A percentile compares a stretch with the other conserved stretches of the same genome.
Evolutionary conservation across 2,329 filamentous ascomycete species (phyloP).

Genomic region (Xylaria sp.): DNA sequence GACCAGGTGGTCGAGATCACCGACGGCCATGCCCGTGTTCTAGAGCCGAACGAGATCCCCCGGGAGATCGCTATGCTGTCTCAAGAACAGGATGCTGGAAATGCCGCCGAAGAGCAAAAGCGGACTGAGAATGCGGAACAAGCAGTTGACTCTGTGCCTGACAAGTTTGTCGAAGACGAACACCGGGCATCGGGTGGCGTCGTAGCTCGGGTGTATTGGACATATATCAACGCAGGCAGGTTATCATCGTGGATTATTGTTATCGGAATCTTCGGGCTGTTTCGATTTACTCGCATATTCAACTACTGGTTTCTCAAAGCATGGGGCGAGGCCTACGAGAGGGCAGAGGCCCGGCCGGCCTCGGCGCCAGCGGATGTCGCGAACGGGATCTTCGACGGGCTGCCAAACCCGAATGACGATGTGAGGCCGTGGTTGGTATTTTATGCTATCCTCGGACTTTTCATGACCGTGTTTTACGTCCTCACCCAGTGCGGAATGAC

Average conservation of each 20-base stretch:
- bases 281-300: constrained; percentile 65
- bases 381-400: constrained; percentile 45
- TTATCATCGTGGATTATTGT: constrained; percentile 72
- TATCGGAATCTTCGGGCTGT: constrained; percentile 63
- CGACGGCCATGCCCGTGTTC: constrained; percentile 58
- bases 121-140: constrained; percentile 41
- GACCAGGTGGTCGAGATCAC: constrained; percentile 73
- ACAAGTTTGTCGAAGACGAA: constrained; percentile 81
- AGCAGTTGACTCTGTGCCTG: constrained; percentile 58
- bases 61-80: constrained; percentile 41
- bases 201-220: constrained; percentile 76
- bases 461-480: constrained; percentile 62
- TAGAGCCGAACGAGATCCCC: constrained; percentile 49
- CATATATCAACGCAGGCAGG: constrained; percentile 81
- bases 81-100: constrained; percentile 29
- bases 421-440: constrained; percentile 74
- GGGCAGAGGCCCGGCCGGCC: constrained; percentile 18
- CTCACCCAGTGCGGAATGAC: constrained; percentile 69
- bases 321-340: constrained; percentile 78
- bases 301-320: constrained; percentile 83
- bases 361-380: constrained; percentile 16
- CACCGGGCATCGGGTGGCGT: constrained; percentile 75
- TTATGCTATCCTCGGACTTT: constrained; percentile 67
- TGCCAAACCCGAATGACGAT: constrained; percentile 69
- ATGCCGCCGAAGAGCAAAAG: constrained; percentile 37